These are phyloP conservation scores for Colletotrichum filicis DNA, from an alignment of 2,329 filamentous ascomycete species.

Conservation along the genomic window DNA sequence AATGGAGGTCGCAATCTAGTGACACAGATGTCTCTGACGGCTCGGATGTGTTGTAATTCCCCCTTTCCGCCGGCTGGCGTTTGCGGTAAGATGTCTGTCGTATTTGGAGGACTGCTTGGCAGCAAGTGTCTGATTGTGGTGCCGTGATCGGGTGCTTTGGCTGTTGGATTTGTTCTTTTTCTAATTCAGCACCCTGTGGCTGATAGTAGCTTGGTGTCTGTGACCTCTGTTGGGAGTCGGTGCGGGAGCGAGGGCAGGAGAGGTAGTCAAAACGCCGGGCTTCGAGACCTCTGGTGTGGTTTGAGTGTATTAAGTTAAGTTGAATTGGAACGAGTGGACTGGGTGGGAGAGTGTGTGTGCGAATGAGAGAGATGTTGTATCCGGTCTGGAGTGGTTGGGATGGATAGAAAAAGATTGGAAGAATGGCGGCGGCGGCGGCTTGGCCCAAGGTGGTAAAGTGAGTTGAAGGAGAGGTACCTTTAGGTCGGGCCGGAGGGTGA, in stretches of 20 bases:
- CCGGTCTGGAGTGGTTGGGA: neutral
- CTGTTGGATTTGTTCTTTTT: constrained; percentile 1
- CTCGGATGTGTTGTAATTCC: constrained; percentile 3
- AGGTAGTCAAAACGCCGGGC: constrained; percentile 28
- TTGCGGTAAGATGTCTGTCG: constrained; percentile 11
- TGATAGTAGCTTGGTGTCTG: constrained; percentile 1
- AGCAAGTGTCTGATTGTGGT: neutral
- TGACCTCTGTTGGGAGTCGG: constrained; percentile 7
- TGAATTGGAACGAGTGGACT: neutral
- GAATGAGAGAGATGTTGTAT: neutral
- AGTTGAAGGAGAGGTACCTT: neutral
- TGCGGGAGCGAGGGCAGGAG: constrained; percentile 22
- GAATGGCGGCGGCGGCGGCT: neutral
- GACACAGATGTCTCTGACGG: constrained; percentile 30
- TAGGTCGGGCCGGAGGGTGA: neutral
- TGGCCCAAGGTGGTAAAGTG: neutral
- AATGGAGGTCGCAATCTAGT: constrained; percentile 24
- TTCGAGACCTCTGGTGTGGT: constrained; percentile 15
- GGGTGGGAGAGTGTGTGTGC: neutral
- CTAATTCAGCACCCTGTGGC: neutral
- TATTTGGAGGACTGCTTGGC: constrained; percentile 1
- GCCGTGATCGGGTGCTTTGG: neutral
- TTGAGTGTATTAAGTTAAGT: constrained; percentile 13
- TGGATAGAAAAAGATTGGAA: neutral
- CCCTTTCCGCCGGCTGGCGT: constrained; percentile 5